These are phyloP conservation scores for Chlorella sp. DNA, from an alignment of 139 green algal species.

Conservation along the genomic window DNA sequence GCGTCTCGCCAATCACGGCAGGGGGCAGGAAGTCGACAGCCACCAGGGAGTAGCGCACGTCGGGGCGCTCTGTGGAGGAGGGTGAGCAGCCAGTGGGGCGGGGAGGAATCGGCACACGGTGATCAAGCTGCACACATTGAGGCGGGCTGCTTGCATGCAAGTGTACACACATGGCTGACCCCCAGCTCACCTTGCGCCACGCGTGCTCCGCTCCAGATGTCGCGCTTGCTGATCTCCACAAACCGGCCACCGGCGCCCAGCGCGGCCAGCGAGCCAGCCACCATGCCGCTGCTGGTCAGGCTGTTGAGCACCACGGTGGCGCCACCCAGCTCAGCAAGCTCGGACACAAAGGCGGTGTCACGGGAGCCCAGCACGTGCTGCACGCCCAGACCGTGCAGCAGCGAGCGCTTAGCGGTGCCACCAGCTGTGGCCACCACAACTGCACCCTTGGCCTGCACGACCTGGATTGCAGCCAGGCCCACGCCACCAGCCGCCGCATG, in stretches of 20 bases:
- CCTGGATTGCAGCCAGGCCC: conserved; percentile 80
- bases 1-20: conserved; percentile 45
- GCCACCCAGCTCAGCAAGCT: conserved; percentile 12
- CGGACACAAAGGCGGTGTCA: conserved; percentile 64
- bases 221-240: conserved; percentile 93
- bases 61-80: conserved; percentile 71
- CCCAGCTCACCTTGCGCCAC: conserved; percentile 51
- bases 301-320: conserved; percentile 78
- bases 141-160: no score
- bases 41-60: conserved; percentile 79
- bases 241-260: conserved; percentile 65
- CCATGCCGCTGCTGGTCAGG: conserved; percentile 88
- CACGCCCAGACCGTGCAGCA: conserved; percentile 70
- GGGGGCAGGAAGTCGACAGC: conserved; percentile 91
- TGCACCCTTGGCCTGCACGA: conserved; percentile 47
- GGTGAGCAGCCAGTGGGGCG: no score
- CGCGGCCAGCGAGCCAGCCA: conserved; percentile 71
- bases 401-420: conserved; percentile 71
- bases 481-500: conserved; percentile 86
- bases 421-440: conserved; percentile 71
- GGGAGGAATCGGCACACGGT: no score
- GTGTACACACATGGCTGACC: neutral
- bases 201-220: conserved; percentile 80
- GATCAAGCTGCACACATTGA: no score
- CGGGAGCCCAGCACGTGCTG: conserved; percentile 58